Evolutionary conservation across 225 moss, liverwort and hornwort species (phyloP), one percentile per base, ranked within the genome.

Genomic region (Bryum argenteum): DNA sequence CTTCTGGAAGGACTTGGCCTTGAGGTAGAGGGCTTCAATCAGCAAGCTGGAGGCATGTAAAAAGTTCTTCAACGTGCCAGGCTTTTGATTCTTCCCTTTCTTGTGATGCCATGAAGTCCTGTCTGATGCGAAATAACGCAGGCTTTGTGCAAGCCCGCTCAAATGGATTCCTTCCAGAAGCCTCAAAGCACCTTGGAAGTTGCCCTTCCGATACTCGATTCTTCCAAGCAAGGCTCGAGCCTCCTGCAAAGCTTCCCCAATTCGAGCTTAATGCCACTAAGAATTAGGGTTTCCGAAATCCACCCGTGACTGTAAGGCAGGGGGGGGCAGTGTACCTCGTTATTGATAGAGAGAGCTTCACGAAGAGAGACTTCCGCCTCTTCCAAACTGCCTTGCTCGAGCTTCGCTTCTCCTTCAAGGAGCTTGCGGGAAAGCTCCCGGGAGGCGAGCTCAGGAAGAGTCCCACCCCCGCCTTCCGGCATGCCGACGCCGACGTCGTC

Each of bases 1-100:
- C 42, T 80, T 90, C 71, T 89, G 87, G 50, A 90, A 80, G 20
- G 82, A 88, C 80, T 88, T 97, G 52, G 91, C 94, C 86, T 90
- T 97, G 21, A 92, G 74, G 71, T 80, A 92, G 54, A 89, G 70
- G n/a, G 86, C 91, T 69, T 94, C 92, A 48, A 92, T 77, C 54
- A 90, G 73, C 72, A 97, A 78, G 78, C 80, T 83, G 47, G 92
- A 82, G 28, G 83, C 87, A 56, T 85, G 88, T 77, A 94, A 75
- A 77, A 84, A 89, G 65, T 90, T 86, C 50, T 73, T 80, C 53
- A 86, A 74, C 22, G 88, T 60, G 54, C 70, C 86, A 68, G 72
- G 73, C 79, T 86, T 91, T 47, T 83, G 67, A 54, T 63, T 54
- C 77, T 81, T 87, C 41, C 84, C 84, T 66, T 77, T 84, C 68